phyloP scores from a whole-genome alignment of 2,329 filamentous ascomycete species.

The Epichloe sp. region DNA sequence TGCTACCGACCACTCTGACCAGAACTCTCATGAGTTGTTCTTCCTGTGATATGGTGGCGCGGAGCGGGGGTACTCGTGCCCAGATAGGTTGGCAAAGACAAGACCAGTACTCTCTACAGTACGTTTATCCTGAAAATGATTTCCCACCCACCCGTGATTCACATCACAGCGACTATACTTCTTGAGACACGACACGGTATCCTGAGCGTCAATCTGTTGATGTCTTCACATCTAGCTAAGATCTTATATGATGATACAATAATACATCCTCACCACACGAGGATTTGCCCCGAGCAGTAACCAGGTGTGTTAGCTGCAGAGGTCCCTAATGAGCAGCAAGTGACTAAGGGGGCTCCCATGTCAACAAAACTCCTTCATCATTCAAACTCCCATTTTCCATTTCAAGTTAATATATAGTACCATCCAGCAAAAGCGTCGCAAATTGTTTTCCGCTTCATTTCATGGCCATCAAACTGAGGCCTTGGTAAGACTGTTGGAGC shows the following conservation, averaged over 20 bases:
- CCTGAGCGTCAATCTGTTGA: not conserved
- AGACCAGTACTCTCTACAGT: too few relatives aligned
- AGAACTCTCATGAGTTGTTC: not conserved
- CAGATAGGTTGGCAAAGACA: not conserved
- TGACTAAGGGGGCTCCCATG: slow-evolving; percentile 1
- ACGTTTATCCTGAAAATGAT: too few relatives aligned
- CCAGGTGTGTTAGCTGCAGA: slow-evolving; percentile 5
- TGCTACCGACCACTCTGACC: not conserved
- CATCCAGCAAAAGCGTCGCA: slow-evolving; percentile 5
- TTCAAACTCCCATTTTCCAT: slow-evolving; percentile 1
- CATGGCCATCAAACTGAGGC: not conserved
- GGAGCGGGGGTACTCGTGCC: not conserved
- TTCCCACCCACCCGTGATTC: too few relatives aligned
- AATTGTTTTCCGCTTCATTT: slow-evolving; percentile 13
- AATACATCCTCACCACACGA: slow-evolving; percentile 14
- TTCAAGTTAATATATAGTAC: not conserved
- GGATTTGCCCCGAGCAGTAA: slow-evolving; percentile 3
- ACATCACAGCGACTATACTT: too few relatives aligned
- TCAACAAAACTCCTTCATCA: slow-evolving; percentile 3
- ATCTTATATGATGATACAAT: slow-evolving; percentile 13
- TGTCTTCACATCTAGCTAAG: not conserved
- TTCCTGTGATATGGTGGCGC: not conserved
- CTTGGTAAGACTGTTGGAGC: not conserved
- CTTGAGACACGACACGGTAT: too few relatives aligned
- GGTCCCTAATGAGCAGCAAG: slow-evolving; percentile 13